Evolutionary conservation across 2,329 filamentous ascomycete species (phyloP), one percentile per base, ranked within the genome.

Genomic region (Onygenales sp.): DNA sequence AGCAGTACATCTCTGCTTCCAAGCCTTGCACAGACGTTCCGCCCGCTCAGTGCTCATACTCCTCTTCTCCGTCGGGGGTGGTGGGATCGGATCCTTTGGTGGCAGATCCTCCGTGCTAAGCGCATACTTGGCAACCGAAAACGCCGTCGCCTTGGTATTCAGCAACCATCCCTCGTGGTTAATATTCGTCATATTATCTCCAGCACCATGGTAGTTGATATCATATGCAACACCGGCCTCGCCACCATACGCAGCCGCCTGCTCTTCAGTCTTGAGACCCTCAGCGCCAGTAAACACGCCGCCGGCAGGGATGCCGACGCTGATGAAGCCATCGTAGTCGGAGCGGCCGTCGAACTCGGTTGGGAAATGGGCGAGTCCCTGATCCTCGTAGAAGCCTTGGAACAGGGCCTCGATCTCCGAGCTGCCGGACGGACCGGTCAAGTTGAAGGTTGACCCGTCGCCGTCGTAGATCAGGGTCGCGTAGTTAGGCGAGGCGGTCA

Each of bases 271-370:
- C 79, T 90, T 91, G 70, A 87, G 67, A 10, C 80, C 85, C 68
- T 91, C 87, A 1, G 87, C 87, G 40, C 87, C 87, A 2, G 87
- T 89, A 52, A 86, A 86, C 56, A 91, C 81, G 33, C 87, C 87
- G 27, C 87, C 86, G 1, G 81, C 81, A 0, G 87, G 85, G 42
- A 91, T 88, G 2, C 84, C 84, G 53, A 80, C 77, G 37, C 81
- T 77, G 62, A 90, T 85, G 72, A 92, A 91, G 1, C 82, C 84
- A 49, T 84, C 85, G 61, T 92, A 92, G 68, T 93, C 88, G 57
- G 84, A 88, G 54, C 87, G 83, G 6, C 87, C 87, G 61, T 89
- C 85, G 59, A 93, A 92, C 2, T 82, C 79, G 32, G 87, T 87
- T 54, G 86, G 81, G 0, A 82, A 86, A 65, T 83, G 84, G 67